Conservation (phyloP, 2,329 filamentous ascomycete species). For the Daldinia sp. region DNA sequence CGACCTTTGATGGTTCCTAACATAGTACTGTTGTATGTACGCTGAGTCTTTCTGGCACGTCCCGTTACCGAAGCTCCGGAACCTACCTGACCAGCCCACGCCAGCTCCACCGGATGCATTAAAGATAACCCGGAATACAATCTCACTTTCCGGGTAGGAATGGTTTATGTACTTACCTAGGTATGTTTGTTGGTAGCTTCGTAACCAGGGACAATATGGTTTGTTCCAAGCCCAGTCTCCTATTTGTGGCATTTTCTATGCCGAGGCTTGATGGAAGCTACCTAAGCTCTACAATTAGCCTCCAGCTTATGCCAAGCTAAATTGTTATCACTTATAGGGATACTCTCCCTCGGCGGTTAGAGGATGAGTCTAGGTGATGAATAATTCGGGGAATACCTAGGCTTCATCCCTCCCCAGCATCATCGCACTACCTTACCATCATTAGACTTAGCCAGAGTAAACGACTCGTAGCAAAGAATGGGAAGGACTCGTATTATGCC, state of each 20-base stretch:
- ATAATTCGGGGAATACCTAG: conserved; percentile 2
- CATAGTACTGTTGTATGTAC: conserved; percentile 5
- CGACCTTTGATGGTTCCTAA: conserved; percentile 19
- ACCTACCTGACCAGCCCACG: conserved; percentile 9
- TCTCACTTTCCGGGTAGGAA: conserved; percentile 1
- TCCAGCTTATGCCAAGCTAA: conserved; percentile 13
- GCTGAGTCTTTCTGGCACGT: conserved; percentile 23
- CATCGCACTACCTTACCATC: not conserved
- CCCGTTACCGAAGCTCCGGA: conserved; percentile 38
- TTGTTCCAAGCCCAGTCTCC: conserved; percentile 1
- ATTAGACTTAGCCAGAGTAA: conserved; percentile 1
- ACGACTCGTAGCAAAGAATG: not conserved
- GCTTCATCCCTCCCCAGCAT: not conserved
- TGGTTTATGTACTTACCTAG: not conserved
- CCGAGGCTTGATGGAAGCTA: conserved; percentile 13
- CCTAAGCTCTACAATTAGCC: conserved; percentile 4
- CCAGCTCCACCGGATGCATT: conserved; percentile 13
- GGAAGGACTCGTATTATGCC: not conserved
- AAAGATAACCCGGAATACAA: conserved; percentile 10
- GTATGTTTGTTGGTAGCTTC: conserved; percentile 13
- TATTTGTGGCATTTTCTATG: conserved; percentile 20
- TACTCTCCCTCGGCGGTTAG: conserved; percentile 8
- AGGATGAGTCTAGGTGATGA: not conserved
- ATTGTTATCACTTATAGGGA: not conserved
- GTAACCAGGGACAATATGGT: not conserved